A percentile compares a stretch with the other conserved stretches of the same genome.
Evolutionary conservation across 108 stramenopile genomes (phyloP).

Genomic region (Pseudonitzschia multistriata): DNA sequence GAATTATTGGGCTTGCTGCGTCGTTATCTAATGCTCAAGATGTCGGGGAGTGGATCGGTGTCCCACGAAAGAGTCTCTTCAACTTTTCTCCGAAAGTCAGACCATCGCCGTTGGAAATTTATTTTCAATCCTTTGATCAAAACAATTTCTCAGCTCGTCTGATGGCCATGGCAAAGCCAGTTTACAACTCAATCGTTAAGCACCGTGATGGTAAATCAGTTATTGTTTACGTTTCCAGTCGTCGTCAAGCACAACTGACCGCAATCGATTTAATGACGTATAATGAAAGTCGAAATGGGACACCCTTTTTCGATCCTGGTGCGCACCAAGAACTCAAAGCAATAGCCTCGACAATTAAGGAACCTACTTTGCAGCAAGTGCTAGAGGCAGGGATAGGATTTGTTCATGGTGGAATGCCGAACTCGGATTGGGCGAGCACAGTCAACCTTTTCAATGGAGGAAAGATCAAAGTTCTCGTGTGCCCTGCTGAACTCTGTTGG

Average conservation of each 20-base stretch:
- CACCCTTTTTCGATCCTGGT: conserved; percentile 42
- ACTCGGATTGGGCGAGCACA: conserved; percentile 77
- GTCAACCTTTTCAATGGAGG: conserved; percentile 67
- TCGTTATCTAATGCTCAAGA: conserved; percentile 97
- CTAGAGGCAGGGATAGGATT: conserved; percentile 88
- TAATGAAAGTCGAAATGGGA: conserved; percentile 62
- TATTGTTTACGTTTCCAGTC: conserved; percentile 93
- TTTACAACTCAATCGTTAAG: conserved; percentile 81
- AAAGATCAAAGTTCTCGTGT: conserved; percentile 78
- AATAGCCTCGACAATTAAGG: conserved; percentile 41
- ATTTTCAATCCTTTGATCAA: conserved; percentile 93
- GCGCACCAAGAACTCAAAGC: conserved; percentile 24
- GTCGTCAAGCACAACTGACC: conserved; percentile 95
- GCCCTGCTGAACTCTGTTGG: conserved; percentile 89
- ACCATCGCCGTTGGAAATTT: conserved; percentile 93
- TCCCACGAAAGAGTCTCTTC: conserved; percentile 79
- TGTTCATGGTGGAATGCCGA: conserved; percentile 86
- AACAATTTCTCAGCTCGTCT: conserved; percentile 86
- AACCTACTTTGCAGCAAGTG: conserved; percentile 87
- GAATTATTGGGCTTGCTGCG: conserved; percentile 92
- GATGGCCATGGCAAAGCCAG: conserved; percentile 96
- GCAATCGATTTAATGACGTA: conserved; percentile 98
- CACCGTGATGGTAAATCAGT: conserved; percentile 73
- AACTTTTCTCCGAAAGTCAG: conserved; percentile 94
- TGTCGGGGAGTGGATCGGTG: conserved; percentile 98